Base-by-base conservation (phyloP, 768 basidiomycete genomes). In the Amanita muscaria region DNA sequence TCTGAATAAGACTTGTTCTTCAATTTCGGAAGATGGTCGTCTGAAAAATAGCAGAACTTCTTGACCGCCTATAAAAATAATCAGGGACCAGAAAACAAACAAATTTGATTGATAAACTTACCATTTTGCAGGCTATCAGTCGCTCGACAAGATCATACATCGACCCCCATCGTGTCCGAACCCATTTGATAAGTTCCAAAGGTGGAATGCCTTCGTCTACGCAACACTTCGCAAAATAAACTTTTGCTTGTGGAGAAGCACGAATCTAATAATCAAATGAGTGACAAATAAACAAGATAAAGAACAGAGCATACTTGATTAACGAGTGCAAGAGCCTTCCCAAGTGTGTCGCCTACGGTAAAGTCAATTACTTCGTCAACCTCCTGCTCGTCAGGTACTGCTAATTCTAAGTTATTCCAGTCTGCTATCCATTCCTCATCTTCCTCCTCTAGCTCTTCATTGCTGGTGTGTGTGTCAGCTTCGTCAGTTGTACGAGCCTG, bases 111-210 rank as follows among this genome's bases (percentile, higher is more conserved):
- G 22, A n/a, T 24, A 42, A 24, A 31, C 47, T 11, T 44, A 51
- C 48, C 5, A 24, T 32, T 40, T 36, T 42, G 33, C 40, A 43
- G 12, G 32, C 36, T 15, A 53, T 15, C 18, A 52, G 19, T 7
- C 52, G 39, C 5, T 58, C 52, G 40, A 58, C 4, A 10, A 59
- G 40, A 35, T 53, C 51, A 47, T 54, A 54, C 47, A 61, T 51
- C 14, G 57, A 61, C n/a, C 52, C 59, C 61, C 61, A 64, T 2
- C 48, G 43, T 23, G 59, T 64, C 32, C 50, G 24, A 30, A 62
- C 42, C 56, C 56, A 64, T 42, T 53, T 53, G 22, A 62, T 47
- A 18, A 63, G 58, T 37, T 59, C 46, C 30, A 59, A 51, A 10
- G 40, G 14, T 9, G 39, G 42, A 14, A 62, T 37, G 14, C 42